phyloP scores from a whole-genome alignment of 768 basidiomycete species.

The Tremella fuciformis region DNA sequence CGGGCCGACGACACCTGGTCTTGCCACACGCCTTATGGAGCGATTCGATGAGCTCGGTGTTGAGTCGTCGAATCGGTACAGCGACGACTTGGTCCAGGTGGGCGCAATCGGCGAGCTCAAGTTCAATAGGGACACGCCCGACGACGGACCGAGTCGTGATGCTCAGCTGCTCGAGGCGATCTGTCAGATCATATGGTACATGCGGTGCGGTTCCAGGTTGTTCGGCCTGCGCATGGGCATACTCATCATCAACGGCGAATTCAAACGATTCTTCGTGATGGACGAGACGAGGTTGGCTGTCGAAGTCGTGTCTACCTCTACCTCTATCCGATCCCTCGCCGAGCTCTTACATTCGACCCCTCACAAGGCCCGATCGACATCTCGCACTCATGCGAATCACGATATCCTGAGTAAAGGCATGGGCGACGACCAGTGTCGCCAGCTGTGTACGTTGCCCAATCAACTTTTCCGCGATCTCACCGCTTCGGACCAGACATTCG shows the following conservation, averaged over 20 bases:
- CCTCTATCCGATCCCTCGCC: background rate
- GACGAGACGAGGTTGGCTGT: background rate
- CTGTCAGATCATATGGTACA: background rate
- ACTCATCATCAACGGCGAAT: constrained; percentile 1
- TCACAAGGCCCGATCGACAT: background rate
- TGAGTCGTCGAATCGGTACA: background rate
- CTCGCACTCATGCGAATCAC: background rate
- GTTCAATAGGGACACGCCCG: background rate
- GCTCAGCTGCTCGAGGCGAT: constrained; percentile 2
- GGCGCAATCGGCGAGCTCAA: constrained; percentile 3
- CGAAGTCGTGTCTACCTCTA: background rate
- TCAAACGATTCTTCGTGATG: background rate
- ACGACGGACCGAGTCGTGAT: background rate
- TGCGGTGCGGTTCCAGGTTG: background rate
- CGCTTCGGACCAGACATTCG: background rate
- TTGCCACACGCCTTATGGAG: background rate
- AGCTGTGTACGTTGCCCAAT: constrained; percentile 1
- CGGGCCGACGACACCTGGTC: background rate
- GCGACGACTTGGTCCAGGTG: background rate
- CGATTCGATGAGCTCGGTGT: background rate
- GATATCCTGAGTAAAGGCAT: background rate
- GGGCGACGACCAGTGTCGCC: background rate
- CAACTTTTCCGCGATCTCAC: background rate
- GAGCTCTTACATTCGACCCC: constrained; percentile 1
- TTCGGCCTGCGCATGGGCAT: constrained; percentile 2